Percentiles rank a stretch among this genome's conserved stretches.
These are phyloP conservation scores for Irpex lacteus DNA, from an alignment of 1,284 basidiomycete genomes.

Conservation along the genomic window DNA sequence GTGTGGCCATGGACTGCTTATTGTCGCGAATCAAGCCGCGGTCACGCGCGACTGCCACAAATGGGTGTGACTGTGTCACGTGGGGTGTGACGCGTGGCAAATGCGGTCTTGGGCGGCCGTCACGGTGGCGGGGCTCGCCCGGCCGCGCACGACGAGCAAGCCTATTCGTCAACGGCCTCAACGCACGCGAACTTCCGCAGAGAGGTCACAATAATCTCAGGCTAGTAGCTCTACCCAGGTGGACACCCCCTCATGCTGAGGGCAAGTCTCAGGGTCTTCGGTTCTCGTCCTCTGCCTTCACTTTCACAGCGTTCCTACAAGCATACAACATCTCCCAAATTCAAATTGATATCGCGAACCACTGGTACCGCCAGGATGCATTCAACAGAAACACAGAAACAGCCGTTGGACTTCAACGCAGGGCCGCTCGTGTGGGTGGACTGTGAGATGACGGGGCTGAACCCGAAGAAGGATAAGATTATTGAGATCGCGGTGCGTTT, in stretches of 20 bases:
- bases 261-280: neutral
- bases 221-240: neutral
- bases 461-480: slow-evolving; percentile 65
- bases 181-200: too few relatives aligned
- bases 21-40: neutral
- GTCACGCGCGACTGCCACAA: neutral
- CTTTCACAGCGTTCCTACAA: neutral
- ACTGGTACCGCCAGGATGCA: slow-evolving; percentile 7
- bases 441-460: slow-evolving; percentile 83
- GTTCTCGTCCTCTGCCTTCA: neutral
- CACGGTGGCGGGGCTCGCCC: neutral
- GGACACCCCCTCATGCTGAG: neutral
- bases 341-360: too few relatives aligned
- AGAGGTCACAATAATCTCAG: too few relatives aligned
- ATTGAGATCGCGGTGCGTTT: slow-evolving; percentile 68
- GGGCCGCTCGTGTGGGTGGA: slow-evolving; percentile 88
- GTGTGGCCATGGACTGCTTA: neutral
- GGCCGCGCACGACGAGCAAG: too few relatives aligned
- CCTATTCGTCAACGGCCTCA: too few relatives aligned
- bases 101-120: neutral
- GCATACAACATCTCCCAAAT: neutral
- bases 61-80: neutral
- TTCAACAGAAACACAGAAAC: neutral
- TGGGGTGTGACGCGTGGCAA: neutral
- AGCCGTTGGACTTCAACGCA: slow-evolving; percentile 40